Evolutionary conservation across 495 filamentous ascomycete species (phyloP), one percentile per base, ranked within the genome.

Genomic region (Penicillium bovifimosum): DNA sequence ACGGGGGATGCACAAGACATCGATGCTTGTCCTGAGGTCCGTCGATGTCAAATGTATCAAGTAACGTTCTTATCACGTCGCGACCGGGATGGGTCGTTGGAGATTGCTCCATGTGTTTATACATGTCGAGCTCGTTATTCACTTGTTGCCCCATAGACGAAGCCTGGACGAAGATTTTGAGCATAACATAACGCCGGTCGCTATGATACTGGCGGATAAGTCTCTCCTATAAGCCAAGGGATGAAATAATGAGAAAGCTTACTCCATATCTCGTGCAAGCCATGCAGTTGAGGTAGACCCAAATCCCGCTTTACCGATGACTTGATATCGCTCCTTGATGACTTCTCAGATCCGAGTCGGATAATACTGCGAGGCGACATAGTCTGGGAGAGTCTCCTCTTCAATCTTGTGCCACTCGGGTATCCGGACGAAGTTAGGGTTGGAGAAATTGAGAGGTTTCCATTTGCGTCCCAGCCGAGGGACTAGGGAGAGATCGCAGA

Each of bases 1-100:
- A 61, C 13, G 68, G 66, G 41, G 66, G 60, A 57, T 70, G 72
- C 33, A 73, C 71, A 43, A 74, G 63, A 27, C 68, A 74, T 31
- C 66, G 49, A 57, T 77, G 69, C 36, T 63, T 73, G 47, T 69
- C 71, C 39, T 69, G 48, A 47, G 67, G 63, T 1, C 66, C 62
- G 16, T 62, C 29, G 18, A 66, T 34, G 41, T 67, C 44, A 50
- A 73, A 77, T 2, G 61, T 58, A 38, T 74, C 72, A 53, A 64
- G 51, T 47, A 62, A 54, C 41, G 63, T 41, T 52, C 68, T 56
- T 10, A 66, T 41, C 32, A 42, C 49, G 17, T 43, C 43, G 38
- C 43, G 47, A 47, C 69, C 69, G 47, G 57, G 46, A 54, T 72
- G 69, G 13, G 16, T 36, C 16, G 52, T 33, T 26, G 58, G 49